Conservation (phyloP, 1,139 yeast species). For the Candida labiduridarum region DNA sequence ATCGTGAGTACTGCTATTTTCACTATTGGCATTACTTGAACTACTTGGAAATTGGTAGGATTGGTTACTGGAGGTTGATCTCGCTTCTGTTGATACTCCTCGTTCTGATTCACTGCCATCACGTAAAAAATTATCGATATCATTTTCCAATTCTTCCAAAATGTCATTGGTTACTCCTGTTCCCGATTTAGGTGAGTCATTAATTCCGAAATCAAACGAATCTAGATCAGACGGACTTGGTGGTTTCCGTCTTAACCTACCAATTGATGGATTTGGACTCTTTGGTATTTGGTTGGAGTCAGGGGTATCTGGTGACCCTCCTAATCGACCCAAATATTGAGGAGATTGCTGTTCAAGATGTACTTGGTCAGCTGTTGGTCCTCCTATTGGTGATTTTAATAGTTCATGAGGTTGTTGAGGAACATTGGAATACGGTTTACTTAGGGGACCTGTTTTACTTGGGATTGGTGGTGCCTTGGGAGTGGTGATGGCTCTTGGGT, state of each 20-base stretch:
- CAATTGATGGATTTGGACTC: constrained; percentile 5
- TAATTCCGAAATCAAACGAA: constrained; percentile 11
- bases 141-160: constrained; percentile 15
- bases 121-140: constrained; percentile 16
- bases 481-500: background rate
- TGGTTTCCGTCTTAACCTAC: constrained; percentile 23
- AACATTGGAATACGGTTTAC: background rate
- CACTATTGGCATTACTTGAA: constrained; percentile 7
- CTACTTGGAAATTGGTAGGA: constrained; percentile 6
- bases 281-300: background rate
- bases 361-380: constrained; percentile 2
- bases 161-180: constrained; percentile 11
- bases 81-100: background rate
- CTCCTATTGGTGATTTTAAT: constrained; percentile 4
- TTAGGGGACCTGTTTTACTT: background rate
- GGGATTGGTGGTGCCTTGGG: background rate
- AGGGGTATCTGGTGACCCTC: constrained; percentile 1
- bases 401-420: background rate
- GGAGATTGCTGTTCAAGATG: constrained; percentile 1
- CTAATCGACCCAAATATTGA: constrained; percentile 1
- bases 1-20: constrained; percentile 7
- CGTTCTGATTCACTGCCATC: constrained; percentile 6
- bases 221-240: constrained; percentile 21
- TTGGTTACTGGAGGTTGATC: background rate
- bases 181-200: constrained; percentile 8